Percentiles rank a stretch among this genome's conserved stretches.
phyloP scores from a whole-genome alignment of 1,284 basidiomycete species.

The Cutaneotrichosporon sp. region DNA sequence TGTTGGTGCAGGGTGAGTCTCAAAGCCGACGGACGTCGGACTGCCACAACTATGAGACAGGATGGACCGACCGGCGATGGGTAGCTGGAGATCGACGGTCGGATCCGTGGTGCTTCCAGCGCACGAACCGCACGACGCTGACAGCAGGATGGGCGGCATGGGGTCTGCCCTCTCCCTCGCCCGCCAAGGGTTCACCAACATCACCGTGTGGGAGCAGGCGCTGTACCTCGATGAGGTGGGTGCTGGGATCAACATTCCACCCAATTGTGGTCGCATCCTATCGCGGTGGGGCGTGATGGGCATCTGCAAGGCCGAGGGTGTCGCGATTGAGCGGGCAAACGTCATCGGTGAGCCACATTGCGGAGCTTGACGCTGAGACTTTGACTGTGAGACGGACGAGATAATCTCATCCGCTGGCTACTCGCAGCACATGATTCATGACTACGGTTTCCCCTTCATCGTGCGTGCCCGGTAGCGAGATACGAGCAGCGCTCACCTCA shows the following conservation, averaged over 20 bases:
- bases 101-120: neutral
- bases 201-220: conserved; percentile 43
- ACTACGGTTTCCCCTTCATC: conserved; percentile 40
- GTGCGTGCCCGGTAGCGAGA: conserved; percentile 15
- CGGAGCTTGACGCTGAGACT: neutral
- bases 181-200: conserved; percentile 39
- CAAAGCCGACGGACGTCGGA: neutral
- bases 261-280: conserved; percentile 42
- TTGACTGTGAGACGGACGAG: conserved; percentile 40
- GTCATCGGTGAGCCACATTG: conserved; percentile 32
- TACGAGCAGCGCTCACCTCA: conserved; percentile 10
- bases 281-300: conserved; percentile 38
- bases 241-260: conserved; percentile 46
- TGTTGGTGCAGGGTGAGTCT: conserved; percentile 20
- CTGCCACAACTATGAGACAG: neutral
- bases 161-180: conserved; percentile 42
- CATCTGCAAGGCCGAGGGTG: conserved; percentile 35
- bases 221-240: conserved; percentile 43
- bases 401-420: conserved; percentile 38
- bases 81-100: neutral
- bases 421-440: conserved; percentile 38
- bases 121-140: neutral
- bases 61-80: neutral
- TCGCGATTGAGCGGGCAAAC: conserved; percentile 36
- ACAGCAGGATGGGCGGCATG: conserved; percentile 43